phyloP scores from a whole-genome alignment of 2,329 filamentous ascomycete genomes.

The Magnaporthiopsis poae region DNA sequence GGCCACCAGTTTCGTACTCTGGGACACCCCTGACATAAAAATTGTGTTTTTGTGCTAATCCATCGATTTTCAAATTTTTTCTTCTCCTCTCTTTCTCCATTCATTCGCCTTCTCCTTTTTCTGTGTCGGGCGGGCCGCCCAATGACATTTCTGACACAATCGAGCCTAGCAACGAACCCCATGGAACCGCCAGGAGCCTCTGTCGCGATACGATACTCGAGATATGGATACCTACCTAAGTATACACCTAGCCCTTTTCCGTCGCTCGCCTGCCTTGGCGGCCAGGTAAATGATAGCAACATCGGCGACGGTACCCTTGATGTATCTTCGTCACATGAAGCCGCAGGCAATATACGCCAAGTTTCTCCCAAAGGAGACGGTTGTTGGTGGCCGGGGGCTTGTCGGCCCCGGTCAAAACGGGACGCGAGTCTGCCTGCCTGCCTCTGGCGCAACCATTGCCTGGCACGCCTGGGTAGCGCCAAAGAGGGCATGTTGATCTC shows the following conservation, averaged over 20 bases:
- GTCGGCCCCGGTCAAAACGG: background rate
- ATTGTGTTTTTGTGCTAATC: background rate
- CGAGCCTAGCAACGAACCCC: background rate
- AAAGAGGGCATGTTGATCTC: background rate
- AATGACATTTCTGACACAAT: background rate
- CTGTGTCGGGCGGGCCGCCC: background rate
- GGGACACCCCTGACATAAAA: background rate
- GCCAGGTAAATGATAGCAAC: background rate
- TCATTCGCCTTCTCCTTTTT: background rate
- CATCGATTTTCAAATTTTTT: background rate
- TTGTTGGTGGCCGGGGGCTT: background rate
- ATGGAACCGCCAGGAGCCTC: background rate
- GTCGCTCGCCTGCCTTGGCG: background rate
- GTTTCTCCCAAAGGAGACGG: background rate
- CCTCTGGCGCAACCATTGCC: background rate
- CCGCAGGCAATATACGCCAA: constrained; percentile 4
- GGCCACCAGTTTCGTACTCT: background rate
- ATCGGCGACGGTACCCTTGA: background rate
- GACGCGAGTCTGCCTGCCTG: background rate
- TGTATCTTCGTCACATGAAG: constrained; percentile 3
- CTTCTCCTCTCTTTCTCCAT: background rate
- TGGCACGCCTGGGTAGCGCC: background rate
- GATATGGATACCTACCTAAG: background rate
- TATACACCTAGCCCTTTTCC: background rate
- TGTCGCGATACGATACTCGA: background rate